Conservation (phyloP, 2,329 filamentous ascomycete species). For the Trichoderma aggressivum region DNA sequence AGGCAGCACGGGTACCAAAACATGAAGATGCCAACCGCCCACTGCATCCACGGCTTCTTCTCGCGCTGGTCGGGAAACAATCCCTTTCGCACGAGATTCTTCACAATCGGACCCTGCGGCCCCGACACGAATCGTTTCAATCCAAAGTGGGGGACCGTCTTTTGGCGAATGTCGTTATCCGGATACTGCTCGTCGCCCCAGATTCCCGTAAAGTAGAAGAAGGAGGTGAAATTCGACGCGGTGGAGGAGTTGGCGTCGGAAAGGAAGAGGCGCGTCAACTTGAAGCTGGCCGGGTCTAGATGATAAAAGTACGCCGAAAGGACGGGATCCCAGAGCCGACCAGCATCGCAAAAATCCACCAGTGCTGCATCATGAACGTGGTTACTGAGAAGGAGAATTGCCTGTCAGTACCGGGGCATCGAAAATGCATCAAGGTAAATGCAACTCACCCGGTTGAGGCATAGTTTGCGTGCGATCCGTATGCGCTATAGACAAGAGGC, state of each 20-base stretch:
- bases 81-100: not conserved
- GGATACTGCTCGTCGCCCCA: slow-evolving; percentile 2
- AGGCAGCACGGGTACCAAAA: not conserved
- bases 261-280: not conserved
- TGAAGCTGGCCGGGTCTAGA: not conserved
- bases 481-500: slow-evolving; percentile 4
- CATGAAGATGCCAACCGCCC: not conserved
- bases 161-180: not conserved
- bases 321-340: not conserved
- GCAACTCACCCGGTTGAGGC: not conserved
- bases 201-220: slow-evolving; percentile 5
- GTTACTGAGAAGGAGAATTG: not conserved
- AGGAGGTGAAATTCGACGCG: not conserved
- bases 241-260: not conserved
- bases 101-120: not conserved
- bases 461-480: slow-evolving; percentile 6
- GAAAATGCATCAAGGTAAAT: not conserved
- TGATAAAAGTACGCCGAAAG: slow-evolving; percentile 7
- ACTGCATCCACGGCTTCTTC: not conserved
- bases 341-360: not conserved
- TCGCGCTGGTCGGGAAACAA: not conserved
- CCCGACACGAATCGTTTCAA: not conserved
- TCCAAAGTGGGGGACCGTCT: not conserved
- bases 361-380: not conserved
- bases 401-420: not conserved